Evolutionary conservation across 2,329 filamentous ascomycete genomes (phyloP), one percentile per base, ranked within the genome.

Genomic region (Lomentospora prolificans): DNA sequence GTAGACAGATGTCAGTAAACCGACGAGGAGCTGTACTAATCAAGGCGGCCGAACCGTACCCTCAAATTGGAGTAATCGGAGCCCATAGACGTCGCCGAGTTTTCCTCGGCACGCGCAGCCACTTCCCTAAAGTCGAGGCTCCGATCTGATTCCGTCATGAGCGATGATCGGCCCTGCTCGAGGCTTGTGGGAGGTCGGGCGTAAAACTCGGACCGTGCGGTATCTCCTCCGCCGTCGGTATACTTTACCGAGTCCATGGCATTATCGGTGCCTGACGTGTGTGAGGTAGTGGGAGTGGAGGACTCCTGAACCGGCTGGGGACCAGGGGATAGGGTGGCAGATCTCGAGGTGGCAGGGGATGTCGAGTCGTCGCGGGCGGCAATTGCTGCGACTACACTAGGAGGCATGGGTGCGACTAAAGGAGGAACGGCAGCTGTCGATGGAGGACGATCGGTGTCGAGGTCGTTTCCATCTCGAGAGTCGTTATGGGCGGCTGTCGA

Each of bases 271-370:
- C 63, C 65, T 46, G 63, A 48, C 50, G 50, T 51, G n/a, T 36
- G 27, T n/a, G 27, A 10, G 28, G 50, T 12, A 19, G 50, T 30
- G 24, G 50, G 19, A 14, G 30, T 14, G 2, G 25, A 44, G 24
- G 41, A 14, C 41, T 28, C 39, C 27, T 27, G 52, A 12, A 27
- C 33, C 8, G 69, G 67, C 33, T 67, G 69, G n/a, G 72, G 69
- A 7, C 65, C 65, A 14, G 74, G 74, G 3, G 76, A 76, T 64
- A 72, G 67, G 51, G 73, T 74, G 4, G 69, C 67, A n/a, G 71
- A 69, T 59, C 69, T 64, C 53, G 74, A 69, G 14, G 68, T 67
- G 27, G 65, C 25, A 22, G 53, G 53, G 25, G 53, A 48, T 30
- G 33, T 7, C 3, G 14, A n/a, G 22, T 48, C 52, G 19, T 27